phyloP scores from a whole-genome alignment of 768 basidiomycete genomes.

The Kwoniella bestiolae region DNA sequence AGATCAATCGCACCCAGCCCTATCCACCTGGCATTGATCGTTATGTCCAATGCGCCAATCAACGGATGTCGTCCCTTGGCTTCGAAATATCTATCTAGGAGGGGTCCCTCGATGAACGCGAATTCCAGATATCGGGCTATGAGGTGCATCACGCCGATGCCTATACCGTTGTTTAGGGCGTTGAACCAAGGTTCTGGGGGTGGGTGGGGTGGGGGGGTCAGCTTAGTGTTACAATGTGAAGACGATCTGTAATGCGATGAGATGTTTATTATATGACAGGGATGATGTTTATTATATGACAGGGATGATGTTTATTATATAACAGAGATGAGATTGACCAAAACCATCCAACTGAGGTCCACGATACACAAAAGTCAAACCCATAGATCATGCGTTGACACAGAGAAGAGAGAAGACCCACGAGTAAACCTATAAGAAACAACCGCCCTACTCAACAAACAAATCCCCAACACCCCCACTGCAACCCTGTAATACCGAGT shows the following conservation, averaged over 20 bases:
- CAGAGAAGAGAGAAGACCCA: slow-evolving; percentile 19
- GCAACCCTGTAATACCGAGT: slow-evolving; percentile 23
- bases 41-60: slow-evolving; percentile 34
- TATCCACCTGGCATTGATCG: slow-evolving; percentile 39
- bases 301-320: no score
- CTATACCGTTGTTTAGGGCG: slow-evolving; percentile 41
- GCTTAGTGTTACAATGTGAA: no score
- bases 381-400: neutral
- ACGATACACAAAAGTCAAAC: neutral
- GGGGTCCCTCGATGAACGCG: slow-evolving; percentile 28
- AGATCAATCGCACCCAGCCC: slow-evolving; percentile 31
- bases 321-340: neutral
- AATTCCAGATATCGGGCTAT: slow-evolving; percentile 41
- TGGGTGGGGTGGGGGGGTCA: no score
- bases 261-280: no score
- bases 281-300: no score
- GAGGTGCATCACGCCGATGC: slow-evolving; percentile 36
- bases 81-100: slow-evolving; percentile 37
- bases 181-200: slow-evolving; percentile 31
- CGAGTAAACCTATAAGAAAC: slow-evolving; percentile 30
- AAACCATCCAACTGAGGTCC: no score
- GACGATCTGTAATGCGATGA: no score
- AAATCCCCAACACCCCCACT: slow-evolving; percentile 16
- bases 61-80: slow-evolving; percentile 23
- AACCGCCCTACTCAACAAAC: slow-evolving; percentile 16